These are phyloP conservation scores for Saccharomyces jurei DNA, from an alignment of 805 yeast species.

Conservation along the genomic window DNA sequence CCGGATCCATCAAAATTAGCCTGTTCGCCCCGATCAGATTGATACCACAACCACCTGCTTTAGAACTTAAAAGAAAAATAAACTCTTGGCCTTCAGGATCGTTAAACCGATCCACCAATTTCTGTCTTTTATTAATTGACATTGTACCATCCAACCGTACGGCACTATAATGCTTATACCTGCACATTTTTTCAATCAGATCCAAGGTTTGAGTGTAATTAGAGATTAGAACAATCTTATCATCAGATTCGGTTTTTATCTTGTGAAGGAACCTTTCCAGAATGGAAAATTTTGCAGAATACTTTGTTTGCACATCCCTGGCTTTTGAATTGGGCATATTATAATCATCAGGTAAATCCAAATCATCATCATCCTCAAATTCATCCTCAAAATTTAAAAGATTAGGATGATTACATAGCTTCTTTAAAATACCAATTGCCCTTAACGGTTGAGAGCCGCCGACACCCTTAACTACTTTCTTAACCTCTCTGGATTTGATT, in stretches of 20 bases:
- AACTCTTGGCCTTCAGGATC: constrained; percentile 83
- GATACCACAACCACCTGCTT: constrained; percentile 99
- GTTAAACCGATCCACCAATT: constrained; percentile 82
- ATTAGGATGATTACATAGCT: constrained; percentile 92
- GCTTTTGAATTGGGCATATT: constrained; percentile 21
- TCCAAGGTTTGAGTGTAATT: constrained; percentile 94
- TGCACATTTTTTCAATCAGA: constrained; percentile 78
- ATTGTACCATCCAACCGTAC: constrained; percentile 87
- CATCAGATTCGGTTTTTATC: constrained; percentile 75
- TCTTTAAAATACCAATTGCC: constrained; percentile 82
- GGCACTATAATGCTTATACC: constrained; percentile 63
- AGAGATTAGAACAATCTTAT: constrained; percentile 88
- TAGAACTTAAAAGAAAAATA: constrained; percentile 80
- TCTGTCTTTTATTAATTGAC: constrained; percentile 87
- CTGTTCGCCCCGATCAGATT: constrained; percentile 95
- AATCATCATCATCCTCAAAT: constrained; percentile 42
- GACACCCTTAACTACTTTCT: constrained; percentile 36
- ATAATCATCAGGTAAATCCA: constrained; percentile 68
- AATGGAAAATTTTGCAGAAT: constrained; percentile 79
- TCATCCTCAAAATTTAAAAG: constrained; percentile 69
- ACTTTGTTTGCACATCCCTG: constrained; percentile 66
- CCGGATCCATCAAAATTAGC: constrained; percentile 77
- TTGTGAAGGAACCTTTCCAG: constrained; percentile 75
- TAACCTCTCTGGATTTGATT: constrained; percentile 71
- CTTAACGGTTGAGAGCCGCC: constrained; percentile 60